Evolutionary conservation across 2,329 filamentous ascomycete species (phyloP), one percentile per base, ranked within the genome.

Genomic region (Scolecobasidium constrictum): DNA sequence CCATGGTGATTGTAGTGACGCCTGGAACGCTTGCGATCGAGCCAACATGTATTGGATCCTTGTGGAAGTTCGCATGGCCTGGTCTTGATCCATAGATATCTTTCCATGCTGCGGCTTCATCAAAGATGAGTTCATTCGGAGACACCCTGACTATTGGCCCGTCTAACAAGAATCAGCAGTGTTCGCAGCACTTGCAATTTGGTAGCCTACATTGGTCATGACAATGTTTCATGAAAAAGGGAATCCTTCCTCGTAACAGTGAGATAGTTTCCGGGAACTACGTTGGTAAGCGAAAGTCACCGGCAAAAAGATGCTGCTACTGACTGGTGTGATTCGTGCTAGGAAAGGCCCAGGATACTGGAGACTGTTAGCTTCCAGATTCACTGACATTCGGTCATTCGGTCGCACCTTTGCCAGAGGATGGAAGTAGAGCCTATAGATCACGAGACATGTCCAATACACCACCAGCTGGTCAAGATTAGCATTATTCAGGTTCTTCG

Each of bases 51-150:
- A 41, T 39, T 11, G 40, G 40, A 15, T 19, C 16, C 19, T 42
- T 42, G 17, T 39, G 15, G 17, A 42, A 40, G 33, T 38, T 39
- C 21, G 11, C 9, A n/a, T 44, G 37, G 22, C 36, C 36, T 7
- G 18, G 19, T 7, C 42, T 15, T 20, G 31, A 34, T 12, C 54
- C 55, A 34, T 57, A 52, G 18, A 58, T 51, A 43, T 58, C 56
- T 34, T 49, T 50, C 46, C 45, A 52, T 3, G 52, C 49, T 3
- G 44, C 7, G 22, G 48, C 48, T 17, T 35, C 21, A 18, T 39
- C 35, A 38, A 52, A 56, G 20, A 38, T 45, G 5, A 56, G 46
- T 31, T 53, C 50, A 15, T 52, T 41, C 1, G 54, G 53, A 2
- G 48, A 42, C 17, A 53, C 26, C 15, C 54, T 49, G 4, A 56